These are phyloP conservation scores for Gracilaria domingensis DNA, from an alignment of 23 red algal species.

Conservation along the genomic window DNA sequence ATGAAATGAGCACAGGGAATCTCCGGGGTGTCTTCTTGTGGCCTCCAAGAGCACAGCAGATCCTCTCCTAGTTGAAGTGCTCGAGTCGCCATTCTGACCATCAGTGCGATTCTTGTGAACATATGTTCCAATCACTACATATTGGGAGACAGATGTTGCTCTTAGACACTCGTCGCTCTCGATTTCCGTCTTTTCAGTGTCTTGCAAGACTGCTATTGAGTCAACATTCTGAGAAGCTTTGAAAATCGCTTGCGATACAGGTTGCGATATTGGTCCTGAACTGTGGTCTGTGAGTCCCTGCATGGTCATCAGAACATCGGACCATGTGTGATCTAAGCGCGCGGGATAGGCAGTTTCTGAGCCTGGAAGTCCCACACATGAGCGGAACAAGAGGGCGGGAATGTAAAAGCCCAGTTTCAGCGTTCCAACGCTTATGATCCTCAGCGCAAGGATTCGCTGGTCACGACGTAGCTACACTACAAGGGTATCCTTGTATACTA, in stretches of 20 bases:
- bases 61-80: neutral
- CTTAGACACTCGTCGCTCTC: neutral
- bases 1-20: neutral
- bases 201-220: constrained; percentile 40
- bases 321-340: neutral
- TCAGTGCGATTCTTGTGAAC: neutral
- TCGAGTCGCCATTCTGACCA: neutral
- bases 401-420: too few relatives aligned
- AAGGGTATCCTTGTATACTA: too few relatives aligned
- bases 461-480: too few relatives aligned
- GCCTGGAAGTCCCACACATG: too few relatives aligned
- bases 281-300: neutral
- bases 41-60: neutral
- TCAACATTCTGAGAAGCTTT: constrained; percentile 14
- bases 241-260: neutral
- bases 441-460: too few relatives aligned
- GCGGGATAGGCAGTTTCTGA: too few relatives aligned
- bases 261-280: neutral
- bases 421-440: too few relatives aligned
- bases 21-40: neutral
- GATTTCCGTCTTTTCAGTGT: neutral
- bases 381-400: too few relatives aligned
- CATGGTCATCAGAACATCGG: neutral
- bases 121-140: constrained; percentile 44
- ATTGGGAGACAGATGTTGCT: neutral